Base-by-base conservation (phyloP, 352 stramenopile genomes). In the Globisporangium paddicum region DNA sequence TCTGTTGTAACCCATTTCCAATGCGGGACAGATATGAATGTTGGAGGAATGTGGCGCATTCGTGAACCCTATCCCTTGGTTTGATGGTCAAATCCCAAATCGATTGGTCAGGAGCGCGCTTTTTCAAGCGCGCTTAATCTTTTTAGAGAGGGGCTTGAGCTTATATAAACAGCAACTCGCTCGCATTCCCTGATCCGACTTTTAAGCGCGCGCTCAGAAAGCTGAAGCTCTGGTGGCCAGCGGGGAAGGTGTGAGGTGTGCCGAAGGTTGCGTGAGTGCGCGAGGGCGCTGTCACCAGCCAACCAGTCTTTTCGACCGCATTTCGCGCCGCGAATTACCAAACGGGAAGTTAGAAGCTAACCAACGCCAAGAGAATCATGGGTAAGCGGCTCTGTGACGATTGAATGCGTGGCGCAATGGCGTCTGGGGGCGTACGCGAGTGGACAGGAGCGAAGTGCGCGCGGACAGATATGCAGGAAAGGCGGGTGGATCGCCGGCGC, bases 311-410 rank as follows among this genome's bases (percentile, higher is more conserved):
- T 70, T 48, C 55, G 55, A 53, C 58, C 25, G 65, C 68, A 67
- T 77, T 70, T 62, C 54, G 54, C 60, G 25, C 62, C 55, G 56
- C 54, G 62, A 63, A 60, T 46, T 57, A 70, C 57, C 72, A 86
- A 80, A 77, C 73, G 74, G 74, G 74, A 86, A 86, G 76, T 86
- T 86, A 68, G 68, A 84, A 77, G 74, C 70, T 67, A 82, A 73
- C 72, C 63, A 73, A 80, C 66, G 63, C 71, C 73, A 79, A 71
- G 59, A 66, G 59, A 80, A 83, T 71, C 63, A 86, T 86, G 76
- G 76, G 76, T 86, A 75, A 86, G 76, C 47, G 47, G 28, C 47
- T 41, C 47, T 38, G n/a, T 21, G n/a, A 14, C 30, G 47, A 35
- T 28, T 54, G 28, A 8, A 19, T 41, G 41, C 41, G 34, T 41